Conservation (phyloP, 176 grass and related monocot genomes). For the Avena insularis region DNA sequence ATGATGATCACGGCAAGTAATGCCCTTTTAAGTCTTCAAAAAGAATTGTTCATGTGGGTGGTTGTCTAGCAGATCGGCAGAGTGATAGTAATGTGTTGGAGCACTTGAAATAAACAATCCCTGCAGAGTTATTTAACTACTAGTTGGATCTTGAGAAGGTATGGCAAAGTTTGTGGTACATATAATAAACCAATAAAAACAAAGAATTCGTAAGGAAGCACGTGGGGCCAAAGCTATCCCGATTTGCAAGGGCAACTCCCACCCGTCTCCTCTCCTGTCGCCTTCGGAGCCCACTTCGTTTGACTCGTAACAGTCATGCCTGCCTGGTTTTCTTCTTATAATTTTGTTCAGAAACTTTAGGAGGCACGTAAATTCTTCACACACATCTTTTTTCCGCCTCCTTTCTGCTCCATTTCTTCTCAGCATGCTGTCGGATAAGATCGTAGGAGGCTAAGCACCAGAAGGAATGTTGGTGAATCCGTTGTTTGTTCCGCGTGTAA, state of each 20-base stretch:
- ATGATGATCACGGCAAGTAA: too few species aligned
- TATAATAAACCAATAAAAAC: not conserved
- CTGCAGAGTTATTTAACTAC: not conserved
- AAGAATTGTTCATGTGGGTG: not conserved
- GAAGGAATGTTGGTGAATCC: conserved; percentile 25
- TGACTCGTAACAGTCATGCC: conserved; percentile 35
- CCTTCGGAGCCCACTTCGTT: conserved; percentile 42
- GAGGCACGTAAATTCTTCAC: not conserved
- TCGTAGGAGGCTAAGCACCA: not conserved
- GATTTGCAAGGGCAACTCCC: conserved; percentile 1
- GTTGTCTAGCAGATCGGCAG: not conserved
- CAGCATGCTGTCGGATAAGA: not conserved
- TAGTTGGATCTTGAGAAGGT: too few species aligned
- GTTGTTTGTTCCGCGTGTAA: not conserved
- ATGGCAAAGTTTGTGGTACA: not conserved
- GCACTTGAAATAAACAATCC: not conserved
- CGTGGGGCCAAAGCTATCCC: conserved; percentile 26
- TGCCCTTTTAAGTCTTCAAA: too few species aligned
- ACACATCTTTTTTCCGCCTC: not conserved
- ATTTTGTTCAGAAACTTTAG: not conserved
- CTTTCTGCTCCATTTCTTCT: not conserved
- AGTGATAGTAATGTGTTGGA: not conserved
- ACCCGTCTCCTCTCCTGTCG: conserved; percentile 35
- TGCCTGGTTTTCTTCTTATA: not conserved
- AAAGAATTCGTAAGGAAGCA: not conserved